phyloP scores from a whole-genome alignment of 1,139 yeast species.

The Entelexis paramagnoliae region DNA sequence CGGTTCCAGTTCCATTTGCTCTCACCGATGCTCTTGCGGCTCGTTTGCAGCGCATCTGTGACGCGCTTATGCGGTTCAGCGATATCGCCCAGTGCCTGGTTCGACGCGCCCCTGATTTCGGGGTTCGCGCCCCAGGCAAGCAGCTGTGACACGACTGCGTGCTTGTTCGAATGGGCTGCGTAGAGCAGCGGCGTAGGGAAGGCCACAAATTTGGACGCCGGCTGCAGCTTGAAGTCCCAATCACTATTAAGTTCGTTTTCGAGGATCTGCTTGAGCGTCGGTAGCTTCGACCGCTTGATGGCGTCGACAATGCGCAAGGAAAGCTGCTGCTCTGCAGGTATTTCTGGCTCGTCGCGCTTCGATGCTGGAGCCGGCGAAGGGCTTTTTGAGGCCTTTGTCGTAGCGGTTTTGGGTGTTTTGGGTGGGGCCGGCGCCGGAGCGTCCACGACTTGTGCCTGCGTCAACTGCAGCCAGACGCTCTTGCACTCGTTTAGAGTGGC shows the following conservation, averaged over 20 bases:
- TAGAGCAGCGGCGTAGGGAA: constrained; percentile 74
- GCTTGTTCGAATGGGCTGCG: constrained; percentile 59
- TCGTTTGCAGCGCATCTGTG: constrained; percentile 53
- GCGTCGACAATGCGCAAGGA: constrained; percentile 48
- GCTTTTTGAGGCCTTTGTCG: constrained; percentile 17
- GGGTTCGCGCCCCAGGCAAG: constrained; percentile 68
- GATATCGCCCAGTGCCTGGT: constrained; percentile 57
- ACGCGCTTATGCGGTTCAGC: constrained; percentile 37
- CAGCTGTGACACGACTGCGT: constrained; percentile 57
- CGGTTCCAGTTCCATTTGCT: constrained; percentile 54
- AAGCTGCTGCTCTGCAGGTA: constrained; percentile 9
- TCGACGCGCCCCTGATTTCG: constrained; percentile 41
- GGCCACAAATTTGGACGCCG: constrained; percentile 41
- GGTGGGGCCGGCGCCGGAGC: constrained; percentile 37
- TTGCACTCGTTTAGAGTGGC: constrained; percentile 78
- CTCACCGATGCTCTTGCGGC: constrained; percentile 62
- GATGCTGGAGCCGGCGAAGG: constrained; percentile 14
- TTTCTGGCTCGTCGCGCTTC: constrained; percentile 2
- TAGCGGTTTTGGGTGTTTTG: constrained; percentile 26
- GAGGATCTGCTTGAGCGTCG: constrained; percentile 55
- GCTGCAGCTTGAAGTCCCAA: constrained; percentile 46
- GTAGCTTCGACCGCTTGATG: constrained; percentile 68
- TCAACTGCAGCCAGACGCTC: constrained; percentile 71
- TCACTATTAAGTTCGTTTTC: constrained; percentile 43
- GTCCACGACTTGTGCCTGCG: constrained; percentile 49